Conservation (phyloP, 2,329 filamentous ascomycete genomes). For the Pseudogymnoascus sp. region DNA sequence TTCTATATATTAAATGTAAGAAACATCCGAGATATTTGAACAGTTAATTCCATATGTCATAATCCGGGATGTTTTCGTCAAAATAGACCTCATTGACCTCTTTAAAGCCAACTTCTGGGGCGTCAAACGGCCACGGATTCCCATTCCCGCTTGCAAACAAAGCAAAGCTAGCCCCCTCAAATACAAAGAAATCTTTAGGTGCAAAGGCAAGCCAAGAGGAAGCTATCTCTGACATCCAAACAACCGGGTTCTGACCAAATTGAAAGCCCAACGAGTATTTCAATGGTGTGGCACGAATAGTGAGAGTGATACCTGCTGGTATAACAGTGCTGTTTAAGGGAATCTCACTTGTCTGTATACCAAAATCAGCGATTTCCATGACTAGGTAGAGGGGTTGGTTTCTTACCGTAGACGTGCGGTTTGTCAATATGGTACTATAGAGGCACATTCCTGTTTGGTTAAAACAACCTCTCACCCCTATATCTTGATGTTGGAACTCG, state of each 20-base stretch:
- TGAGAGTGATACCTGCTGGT: constrained; percentile 9
- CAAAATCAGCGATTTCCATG: background rate
- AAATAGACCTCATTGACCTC: constrained; percentile 15
- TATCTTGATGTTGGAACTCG: constrained; percentile 18
- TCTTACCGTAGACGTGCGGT: constrained; percentile 13
- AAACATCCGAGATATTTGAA: background rate
- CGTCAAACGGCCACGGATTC: constrained; percentile 17
- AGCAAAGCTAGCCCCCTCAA: constrained; percentile 16
- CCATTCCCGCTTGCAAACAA: constrained; percentile 19
- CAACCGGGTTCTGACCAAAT: background rate
- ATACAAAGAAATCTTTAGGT: constrained; percentile 16
- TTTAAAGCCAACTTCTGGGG: constrained; percentile 14
- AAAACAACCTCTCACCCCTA: constrained; percentile 14
- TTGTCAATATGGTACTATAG: constrained; percentile 12
- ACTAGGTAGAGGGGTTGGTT: background rate
- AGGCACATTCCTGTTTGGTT: constrained; percentile 13
- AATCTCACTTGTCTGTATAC: constrained; percentile 8
- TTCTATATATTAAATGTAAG: background rate
- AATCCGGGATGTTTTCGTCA: constrained; percentile 8
- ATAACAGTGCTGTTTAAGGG: constrained; percentile 11
- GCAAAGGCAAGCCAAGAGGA: constrained; percentile 17
- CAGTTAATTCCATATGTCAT: constrained; percentile 10
- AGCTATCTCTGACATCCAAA: constrained; percentile 13
- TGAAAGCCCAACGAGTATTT: constrained; percentile 15
- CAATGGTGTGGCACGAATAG: constrained; percentile 15